Percentiles rank a stretch among this genome's conserved stretches.
phyloP scores from a whole-genome alignment of 768 basidiomycete genomes.

The Phaeotremella fagi region DNA sequence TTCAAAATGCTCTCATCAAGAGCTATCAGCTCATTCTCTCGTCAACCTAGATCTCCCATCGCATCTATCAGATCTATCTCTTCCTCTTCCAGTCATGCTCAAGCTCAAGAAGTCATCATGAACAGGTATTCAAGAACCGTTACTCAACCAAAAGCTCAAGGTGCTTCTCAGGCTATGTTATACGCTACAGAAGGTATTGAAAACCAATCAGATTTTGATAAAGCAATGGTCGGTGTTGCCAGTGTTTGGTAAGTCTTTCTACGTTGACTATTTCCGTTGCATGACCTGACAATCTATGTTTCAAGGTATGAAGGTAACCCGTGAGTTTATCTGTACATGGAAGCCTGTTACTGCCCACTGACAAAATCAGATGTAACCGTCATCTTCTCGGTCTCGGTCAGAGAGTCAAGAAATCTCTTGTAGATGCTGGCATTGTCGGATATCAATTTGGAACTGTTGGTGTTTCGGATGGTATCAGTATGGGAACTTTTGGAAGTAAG shows the following conservation, averaged over 20 bases:
- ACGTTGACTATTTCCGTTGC: neutral
- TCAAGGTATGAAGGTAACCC: conserved; percentile 98
- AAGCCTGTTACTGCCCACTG: neutral
- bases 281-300: neutral
- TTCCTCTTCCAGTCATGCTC: conserved; percentile 1
- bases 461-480: conserved; percentile 97
- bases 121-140: conserved; percentile 71
- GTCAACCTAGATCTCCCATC: neutral
- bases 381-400: conserved; percentile 87
- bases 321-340: conserved; percentile 63
- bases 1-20: neutral
- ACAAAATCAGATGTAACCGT: conserved; percentile 72
- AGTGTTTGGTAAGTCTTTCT: conserved; percentile 75
- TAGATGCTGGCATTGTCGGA: conserved; percentile 66
- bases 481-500: conserved; percentile 90
- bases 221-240: conserved; percentile 95
- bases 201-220: conserved; percentile 76
- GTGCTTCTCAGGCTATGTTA: conserved; percentile 97
- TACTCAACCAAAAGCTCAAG: conserved; percentile 90
- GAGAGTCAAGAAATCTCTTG: conserved; percentile 75
- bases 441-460: conserved; percentile 98
- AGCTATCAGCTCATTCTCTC: neutral
- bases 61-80: neutral
- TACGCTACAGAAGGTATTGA: conserved; percentile 94
- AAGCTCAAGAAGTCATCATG: conserved; percentile 32